Base-by-base conservation (phyloP, 108 stramenopile genomes). In the Nitzschia sp. region DNA sequence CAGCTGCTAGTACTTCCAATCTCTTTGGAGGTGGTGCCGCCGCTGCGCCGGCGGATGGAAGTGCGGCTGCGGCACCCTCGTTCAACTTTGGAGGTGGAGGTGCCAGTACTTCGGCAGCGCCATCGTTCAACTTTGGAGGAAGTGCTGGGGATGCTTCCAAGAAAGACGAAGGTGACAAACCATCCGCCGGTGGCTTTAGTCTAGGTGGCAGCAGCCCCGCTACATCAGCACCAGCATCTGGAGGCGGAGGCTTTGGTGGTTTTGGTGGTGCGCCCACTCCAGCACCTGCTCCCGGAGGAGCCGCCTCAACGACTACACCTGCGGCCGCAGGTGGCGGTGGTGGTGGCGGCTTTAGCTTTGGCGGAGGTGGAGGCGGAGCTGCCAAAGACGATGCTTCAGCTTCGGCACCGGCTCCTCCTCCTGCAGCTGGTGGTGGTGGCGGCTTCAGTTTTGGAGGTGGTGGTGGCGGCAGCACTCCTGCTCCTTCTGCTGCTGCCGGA, bases 361-460 rank as follows among this genome's bases (percentile, higher is more conserved):
- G 67, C 22, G 71, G 63, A n/a, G 58, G 57, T 26, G 66, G 59
- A 35, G 76, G 68, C 45, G 62, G 66, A 17, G 22, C 66, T 27
- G 25, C 62, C 21, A 33, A 46, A 19, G 57, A 19, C 45, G 57
- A 58, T 2, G 63, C 75, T 8, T 17, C 78, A 0, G 27, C 74
- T 2, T 11, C 70, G 4, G 31, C 58, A 50, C n/a, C 66, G 11
- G 22, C 65, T 17, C 46, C 56, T 25, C 44, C 79, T n/a, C 17
- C 57, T 22, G 34, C 67, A 2, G 63, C 63, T 3, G 5, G 57
- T 36, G 50, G 58, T 58, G 61, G 71, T 0, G 50, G 58, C 50
- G 61, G 71, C 1, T 81, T 75, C 41, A 63, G 66, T 21, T 78
- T 78, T 58, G 78, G 78, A 33, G 60, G 58, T 41, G 38, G 38